Evolutionary conservation across 1,139 yeast genomes (phyloP).

Genomic region (Scheffersomyces cryptocercus): DNA sequence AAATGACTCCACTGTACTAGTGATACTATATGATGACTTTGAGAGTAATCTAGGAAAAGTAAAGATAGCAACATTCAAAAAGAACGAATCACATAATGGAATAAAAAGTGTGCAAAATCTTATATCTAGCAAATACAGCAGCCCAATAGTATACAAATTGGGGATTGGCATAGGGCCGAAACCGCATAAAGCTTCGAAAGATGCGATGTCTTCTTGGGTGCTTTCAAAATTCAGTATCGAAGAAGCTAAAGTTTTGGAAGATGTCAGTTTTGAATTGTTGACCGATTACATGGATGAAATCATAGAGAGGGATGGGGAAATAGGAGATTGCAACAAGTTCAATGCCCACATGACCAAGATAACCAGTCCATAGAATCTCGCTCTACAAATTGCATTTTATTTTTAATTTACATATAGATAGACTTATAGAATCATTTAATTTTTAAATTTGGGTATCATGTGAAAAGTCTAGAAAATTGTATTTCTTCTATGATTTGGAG

Average conservation of each 20-base stretch:
- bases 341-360: conserved; percentile 2
- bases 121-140: not conserved
- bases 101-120: conserved; percentile 25
- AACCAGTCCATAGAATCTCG: no score
- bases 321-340: conserved; percentile 12
- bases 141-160: conserved; percentile 25
- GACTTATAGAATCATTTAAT: no score
- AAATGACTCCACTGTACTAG: conserved; percentile 18
- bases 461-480: no score
- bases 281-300: conserved; percentile 9
- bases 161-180: conserved; percentile 51
- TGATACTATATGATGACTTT: conserved; percentile 41
- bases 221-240: conserved; percentile 26
- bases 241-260: conserved; percentile 9
- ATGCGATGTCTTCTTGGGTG: conserved; percentile 44
- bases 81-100: conserved; percentile 46
- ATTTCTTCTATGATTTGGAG: no score
- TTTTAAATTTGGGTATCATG: no score
- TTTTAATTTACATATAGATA: no score
- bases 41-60: conserved; percentile 33
- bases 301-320: conserved; percentile 7
- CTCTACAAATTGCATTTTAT: no score
- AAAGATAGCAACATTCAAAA: conserved; percentile 28
- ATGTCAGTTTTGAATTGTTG: conserved; percentile 2
- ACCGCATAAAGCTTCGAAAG: conserved; percentile 34